A percentile compares a stretch with the other conserved stretches of the same genome.
Evolutionary conservation across 140 eudicot species (phyloP).

Genomic region (Cichorium intybus): DNA sequence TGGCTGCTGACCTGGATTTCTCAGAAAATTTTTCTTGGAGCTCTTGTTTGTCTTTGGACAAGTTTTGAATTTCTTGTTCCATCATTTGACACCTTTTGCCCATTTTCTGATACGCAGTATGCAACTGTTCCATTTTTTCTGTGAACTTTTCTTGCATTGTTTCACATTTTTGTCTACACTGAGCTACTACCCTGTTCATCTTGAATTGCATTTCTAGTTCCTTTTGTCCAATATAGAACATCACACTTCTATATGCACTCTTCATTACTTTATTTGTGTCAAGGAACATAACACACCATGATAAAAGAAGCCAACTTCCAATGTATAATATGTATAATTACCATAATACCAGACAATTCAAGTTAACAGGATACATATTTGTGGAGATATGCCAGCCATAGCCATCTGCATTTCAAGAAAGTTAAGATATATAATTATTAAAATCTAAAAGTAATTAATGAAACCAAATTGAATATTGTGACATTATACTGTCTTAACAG

Average conservation of each 20-base stretch:
- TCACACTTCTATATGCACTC: slow-evolving; percentile 82
- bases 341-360: not conserved
- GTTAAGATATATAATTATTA: slow-evolving; percentile 13
- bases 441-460: not conserved
- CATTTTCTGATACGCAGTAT: slow-evolving; percentile 92
- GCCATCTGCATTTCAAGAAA: slow-evolving; percentile 52
- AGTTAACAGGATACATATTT: slow-evolving; percentile 67
- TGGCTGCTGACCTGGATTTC: slow-evolving; percentile 68
- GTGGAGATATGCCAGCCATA: slow-evolving; percentile 94
- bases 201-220: slow-evolving; percentile 91
- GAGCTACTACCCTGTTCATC: slow-evolving; percentile 81
- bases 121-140: slow-evolving; percentile 87
- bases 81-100: slow-evolving; percentile 83
- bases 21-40: slow-evolving; percentile 90
- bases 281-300: slow-evolving; percentile 38
- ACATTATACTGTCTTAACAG: slow-evolving; percentile 1
- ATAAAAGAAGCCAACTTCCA: too few species aligned
- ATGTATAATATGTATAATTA: not conserved
- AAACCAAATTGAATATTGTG: slow-evolving; percentile 14
- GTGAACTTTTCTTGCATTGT: slow-evolving; percentile 81
- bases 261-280: slow-evolving; percentile 69
- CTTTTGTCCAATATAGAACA: slow-evolving; percentile 88
- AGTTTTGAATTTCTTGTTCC: slow-evolving; percentile 84
- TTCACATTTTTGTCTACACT: slow-evolving; percentile 83
- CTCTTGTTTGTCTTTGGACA: slow-evolving; percentile 88